Evolutionary conservation across 805 yeast genomes (phyloP).

Genomic region (Torulaspora quercuum): DNA sequence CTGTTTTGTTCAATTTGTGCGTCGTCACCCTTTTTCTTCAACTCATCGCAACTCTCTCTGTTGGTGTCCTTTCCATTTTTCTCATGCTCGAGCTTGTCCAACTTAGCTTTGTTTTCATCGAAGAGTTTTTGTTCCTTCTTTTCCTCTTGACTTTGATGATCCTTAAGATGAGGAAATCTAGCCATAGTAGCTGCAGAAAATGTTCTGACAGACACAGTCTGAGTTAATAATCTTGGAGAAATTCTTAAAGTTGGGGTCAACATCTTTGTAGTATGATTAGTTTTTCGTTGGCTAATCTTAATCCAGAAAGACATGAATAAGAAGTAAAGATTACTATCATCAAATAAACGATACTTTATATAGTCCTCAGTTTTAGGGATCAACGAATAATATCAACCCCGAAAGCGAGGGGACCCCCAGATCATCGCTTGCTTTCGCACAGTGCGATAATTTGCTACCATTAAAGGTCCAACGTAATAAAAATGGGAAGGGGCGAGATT

Average conservation of each 20-base stretch:
- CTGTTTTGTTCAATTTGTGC: constrained; percentile 37
- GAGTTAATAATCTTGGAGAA: constrained; percentile 4
- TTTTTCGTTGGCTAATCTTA: no score
- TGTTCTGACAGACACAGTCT: constrained; percentile 8
- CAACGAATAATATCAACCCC: no score
- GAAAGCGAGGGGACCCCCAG: no score
- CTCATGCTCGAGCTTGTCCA: constrained; percentile 30
- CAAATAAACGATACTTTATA: no score
- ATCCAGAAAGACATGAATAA: no score
- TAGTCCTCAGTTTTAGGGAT: no score
- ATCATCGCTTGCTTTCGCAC: no score
- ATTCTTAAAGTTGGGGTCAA: constrained; percentile 10
- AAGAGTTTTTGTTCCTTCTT: constrained; percentile 26
- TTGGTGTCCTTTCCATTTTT: constrained; percentile 10
- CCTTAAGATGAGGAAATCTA: constrained; percentile 19
- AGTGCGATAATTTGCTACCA: no score
- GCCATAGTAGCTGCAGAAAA: constrained; percentile 10
- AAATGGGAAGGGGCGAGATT: no score
- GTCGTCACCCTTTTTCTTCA: constrained; percentile 33
- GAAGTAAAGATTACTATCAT: no score
- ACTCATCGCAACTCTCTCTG: constrained; percentile 24
- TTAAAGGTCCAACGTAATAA: no score
- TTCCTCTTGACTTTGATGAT: constrained; percentile 21
- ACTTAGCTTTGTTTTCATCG: constrained; percentile 28
- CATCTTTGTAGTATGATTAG: no score